Conservation (phyloP, 805 yeast genomes). For the Diddensiella santjacobensis region DNA sequence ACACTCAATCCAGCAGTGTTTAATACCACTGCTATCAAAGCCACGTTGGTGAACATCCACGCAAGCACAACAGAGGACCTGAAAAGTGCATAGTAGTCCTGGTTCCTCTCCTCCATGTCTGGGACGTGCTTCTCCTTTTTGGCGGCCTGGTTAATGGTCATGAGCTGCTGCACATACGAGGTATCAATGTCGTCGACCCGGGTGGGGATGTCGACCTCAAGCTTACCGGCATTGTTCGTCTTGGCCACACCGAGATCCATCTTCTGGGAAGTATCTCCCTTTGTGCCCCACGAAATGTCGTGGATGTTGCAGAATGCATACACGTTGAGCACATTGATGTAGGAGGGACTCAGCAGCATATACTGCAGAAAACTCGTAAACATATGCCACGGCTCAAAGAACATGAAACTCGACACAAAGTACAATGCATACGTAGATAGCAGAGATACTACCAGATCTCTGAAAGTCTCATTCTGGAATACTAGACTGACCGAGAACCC, state of each 20-base stretch:
- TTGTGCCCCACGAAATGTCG: constrained; percentile 97
- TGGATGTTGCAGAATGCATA: constrained; percentile 96
- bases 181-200: constrained; percentile 72
- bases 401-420: constrained; percentile 70
- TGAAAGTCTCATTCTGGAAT: constrained; percentile 64
- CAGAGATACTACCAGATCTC: constrained; percentile 85
- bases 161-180: constrained; percentile 62
- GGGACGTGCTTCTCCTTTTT: constrained; percentile 34
- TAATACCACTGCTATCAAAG: constrained; percentile 75
- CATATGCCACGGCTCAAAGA: constrained; percentile 91
- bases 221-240: constrained; percentile 55
- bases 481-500: constrained; percentile 42
- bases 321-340: constrained; percentile 84
- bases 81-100: constrained; percentile 83
- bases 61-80: constrained; percentile 83
- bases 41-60: constrained; percentile 86
- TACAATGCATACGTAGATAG: constrained; percentile 81
- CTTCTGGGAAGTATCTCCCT: constrained; percentile 65
- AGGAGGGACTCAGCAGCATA: constrained; percentile 78
- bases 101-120: constrained; percentile 51
- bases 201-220: constrained; percentile 58
- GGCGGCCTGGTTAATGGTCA: constrained; percentile 43
- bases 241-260: constrained; percentile 83
- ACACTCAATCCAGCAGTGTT: constrained; percentile 72
- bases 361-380: constrained; percentile 83